phyloP scores from a whole-genome alignment of 176 grass and related monocot species.

The Aegilops longissima region DNA sequence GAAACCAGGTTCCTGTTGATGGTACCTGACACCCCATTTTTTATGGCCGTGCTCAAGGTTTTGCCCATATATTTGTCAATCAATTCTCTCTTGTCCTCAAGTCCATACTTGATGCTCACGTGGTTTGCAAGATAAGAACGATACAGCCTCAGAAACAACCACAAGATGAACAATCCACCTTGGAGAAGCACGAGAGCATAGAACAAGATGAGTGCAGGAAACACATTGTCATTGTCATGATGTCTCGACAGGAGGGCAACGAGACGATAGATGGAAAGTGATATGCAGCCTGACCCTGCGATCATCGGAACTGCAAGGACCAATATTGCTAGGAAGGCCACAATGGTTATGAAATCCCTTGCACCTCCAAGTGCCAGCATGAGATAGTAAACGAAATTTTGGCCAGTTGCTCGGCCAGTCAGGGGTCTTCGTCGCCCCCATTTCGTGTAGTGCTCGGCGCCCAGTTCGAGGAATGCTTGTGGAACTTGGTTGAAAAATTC shows the following conservation, averaged over 20 bases:
- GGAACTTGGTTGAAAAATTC: constrained; percentile 6
- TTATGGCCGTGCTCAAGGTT: constrained; percentile 2
- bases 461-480: not conserved
- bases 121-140: not conserved
- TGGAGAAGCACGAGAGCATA: constrained; percentile 14
- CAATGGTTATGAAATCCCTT: not conserved
- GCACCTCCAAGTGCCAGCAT: not conserved
- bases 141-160: not conserved
- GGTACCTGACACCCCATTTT: not conserved
- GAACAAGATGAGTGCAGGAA: constrained; percentile 7
- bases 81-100: not conserved
- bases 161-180: not conserved
- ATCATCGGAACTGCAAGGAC: not conserved
- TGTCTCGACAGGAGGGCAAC: not conserved
- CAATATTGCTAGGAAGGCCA: not conserved
- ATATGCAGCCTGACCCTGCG: not conserved
- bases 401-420: not conserved
- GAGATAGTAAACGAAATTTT: not conserved
- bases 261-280: constrained; percentile 1
- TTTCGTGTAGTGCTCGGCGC: not conserved
- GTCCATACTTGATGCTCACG: not conserved
- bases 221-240: not conserved
- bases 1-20: constrained; percentile 12
- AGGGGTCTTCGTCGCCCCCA: not conserved
- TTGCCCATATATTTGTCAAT: constrained; percentile 7